Evolutionary conservation across 805 yeast species (phyloP).

Genomic region (Torulaspora quercuum): DNA sequence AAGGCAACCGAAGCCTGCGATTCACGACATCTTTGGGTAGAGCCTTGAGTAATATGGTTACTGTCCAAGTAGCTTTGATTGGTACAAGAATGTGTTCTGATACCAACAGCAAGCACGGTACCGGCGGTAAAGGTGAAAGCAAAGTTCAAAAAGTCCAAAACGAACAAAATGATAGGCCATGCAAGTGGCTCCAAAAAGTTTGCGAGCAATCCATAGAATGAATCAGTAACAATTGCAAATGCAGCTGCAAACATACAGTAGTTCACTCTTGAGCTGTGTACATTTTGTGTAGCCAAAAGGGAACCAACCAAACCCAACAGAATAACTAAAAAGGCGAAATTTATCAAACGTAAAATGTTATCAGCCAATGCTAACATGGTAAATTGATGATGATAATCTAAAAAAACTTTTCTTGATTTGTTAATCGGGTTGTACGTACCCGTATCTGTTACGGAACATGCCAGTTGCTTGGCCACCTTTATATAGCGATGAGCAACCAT

Average conservation of each 20-base stretch:
- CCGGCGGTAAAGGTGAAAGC: constrained; percentile 94
- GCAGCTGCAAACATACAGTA: constrained; percentile 84
- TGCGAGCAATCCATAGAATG: constrained; percentile 75
- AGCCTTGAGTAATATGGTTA: constrained; percentile 74
- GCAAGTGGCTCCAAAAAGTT: constrained; percentile 70
- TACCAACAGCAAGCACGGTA: constrained; percentile 88
- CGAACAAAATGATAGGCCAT: constrained; percentile 75
- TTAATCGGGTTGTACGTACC: too few species aligned
- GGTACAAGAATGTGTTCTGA: constrained; percentile 80
- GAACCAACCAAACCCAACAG: constrained; percentile 86
- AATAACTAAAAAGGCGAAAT: constrained; percentile 73
- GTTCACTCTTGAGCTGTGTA: constrained; percentile 71
- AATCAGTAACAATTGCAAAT: constrained; percentile 76
- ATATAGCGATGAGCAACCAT: constrained; percentile 2
- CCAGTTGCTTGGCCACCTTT: too few species aligned
- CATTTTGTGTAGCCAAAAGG: constrained; percentile 66
- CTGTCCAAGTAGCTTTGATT: constrained; percentile 59
- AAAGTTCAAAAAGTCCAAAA: constrained; percentile 80
- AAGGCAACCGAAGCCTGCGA: constrained; percentile 83
- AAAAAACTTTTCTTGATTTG: too few species aligned
- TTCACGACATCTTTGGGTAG: constrained; percentile 84
- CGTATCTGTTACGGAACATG: too few species aligned
- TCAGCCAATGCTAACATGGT: constrained; percentile 70
- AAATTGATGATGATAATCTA: too few species aligned
- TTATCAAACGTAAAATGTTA: constrained; percentile 64